Evolutionary conservation across 192 early-diverging fungal genomes (phyloP).

Genomic region (Dissophora ornata): DNA sequence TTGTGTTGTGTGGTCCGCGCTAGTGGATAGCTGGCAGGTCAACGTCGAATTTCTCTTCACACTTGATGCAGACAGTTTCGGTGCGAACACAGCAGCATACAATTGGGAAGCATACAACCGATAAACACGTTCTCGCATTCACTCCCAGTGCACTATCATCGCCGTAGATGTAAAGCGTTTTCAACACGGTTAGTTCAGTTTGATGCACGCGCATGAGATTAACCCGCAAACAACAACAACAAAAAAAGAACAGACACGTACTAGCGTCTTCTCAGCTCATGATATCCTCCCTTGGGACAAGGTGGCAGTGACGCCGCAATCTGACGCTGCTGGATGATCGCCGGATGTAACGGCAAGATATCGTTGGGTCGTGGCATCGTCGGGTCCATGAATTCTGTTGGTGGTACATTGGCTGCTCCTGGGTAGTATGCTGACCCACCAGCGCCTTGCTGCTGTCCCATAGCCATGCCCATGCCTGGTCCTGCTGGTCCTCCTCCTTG

Average conservation of each 20-base stretch:
- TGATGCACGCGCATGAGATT: constrained; percentile 2
- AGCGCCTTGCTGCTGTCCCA: not conserved
- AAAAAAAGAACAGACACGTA: constrained; percentile 16
- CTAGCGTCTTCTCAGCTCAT: constrained; percentile 32
- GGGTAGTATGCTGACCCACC: too few relatives aligned
- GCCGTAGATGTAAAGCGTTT: too few relatives aligned
- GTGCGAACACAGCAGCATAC: constrained; percentile 40
- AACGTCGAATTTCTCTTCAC: constrained; percentile 42
- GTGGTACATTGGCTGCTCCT: constrained; percentile 12
- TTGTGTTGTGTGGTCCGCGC: not conserved
- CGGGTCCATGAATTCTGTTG: constrained; percentile 28
- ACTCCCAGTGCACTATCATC: constrained; percentile 33
- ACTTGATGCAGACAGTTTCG: constrained; percentile 50
- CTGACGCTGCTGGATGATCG: constrained; percentile 47
- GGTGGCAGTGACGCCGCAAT: constrained; percentile 44
- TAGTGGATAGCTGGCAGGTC: constrained; percentile 24
- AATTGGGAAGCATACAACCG: constrained; percentile 44
- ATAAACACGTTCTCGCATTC: constrained; percentile 37
- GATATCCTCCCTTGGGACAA: constrained; percentile 44
- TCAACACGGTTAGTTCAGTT: too few relatives aligned
- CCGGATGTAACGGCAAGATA: constrained; percentile 42
- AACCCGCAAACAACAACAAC: not conserved
- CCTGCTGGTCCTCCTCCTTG: too few relatives aligned
- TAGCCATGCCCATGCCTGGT: too few relatives aligned
- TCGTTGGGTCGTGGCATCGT: constrained; percentile 44